Base-by-base conservation (phyloP, 441 rosid genomes). In the Corymbia calophylla region DNA sequence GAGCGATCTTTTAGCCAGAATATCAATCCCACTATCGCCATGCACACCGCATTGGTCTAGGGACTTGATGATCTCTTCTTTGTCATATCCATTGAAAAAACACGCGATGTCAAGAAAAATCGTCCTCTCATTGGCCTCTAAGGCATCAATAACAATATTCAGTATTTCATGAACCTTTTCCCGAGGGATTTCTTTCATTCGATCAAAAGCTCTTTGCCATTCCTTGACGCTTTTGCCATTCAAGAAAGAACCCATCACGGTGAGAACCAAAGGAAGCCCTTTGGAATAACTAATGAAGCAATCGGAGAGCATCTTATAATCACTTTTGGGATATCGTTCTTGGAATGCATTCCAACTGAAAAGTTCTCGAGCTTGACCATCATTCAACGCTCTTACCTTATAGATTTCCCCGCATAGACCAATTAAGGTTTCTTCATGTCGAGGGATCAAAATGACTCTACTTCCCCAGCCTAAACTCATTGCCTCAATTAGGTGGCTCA, bases 181-280 rank as follows among this genome's bases (percentile, higher is more conserved):
- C 0, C 0, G 0, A 58, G n/a, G 14, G 64, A 58, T 5, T 10
- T 58, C 64, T 10, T 58, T 58, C 0, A 1, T 0, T 58, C 25
- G 64, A 58, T 58, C 64, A 10, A 58, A 58, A 58, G 0, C 14
- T 4, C 6, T 13, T 58, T 58, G 64, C 64, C n/a, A 58, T 58
- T 58, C n/a, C 25, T 58, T 58, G n/a, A 58, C 1, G 0, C 64
- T 58, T 58, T 58, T 58, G 64, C 64, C n/a, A 0, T 58, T 58
- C 64, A 58, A 0, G 64, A 58, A 58, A 58, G 64, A 58, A 58
- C 64, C 64, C 64, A 58, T 58, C 64, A 58, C 7, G 0, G 1
- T 58, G 64, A 58, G 14, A 58, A 58, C 64, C 64, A 58, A 56
- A 58, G n/a, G 64, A 58, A 58, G 64, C 64, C 64, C 64, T 25